Evolutionary conservation across 1,284 basidiomycete species (phyloP), one percentile per base, ranked within the genome.

Genomic region (Marasmius fiardii): DNA sequence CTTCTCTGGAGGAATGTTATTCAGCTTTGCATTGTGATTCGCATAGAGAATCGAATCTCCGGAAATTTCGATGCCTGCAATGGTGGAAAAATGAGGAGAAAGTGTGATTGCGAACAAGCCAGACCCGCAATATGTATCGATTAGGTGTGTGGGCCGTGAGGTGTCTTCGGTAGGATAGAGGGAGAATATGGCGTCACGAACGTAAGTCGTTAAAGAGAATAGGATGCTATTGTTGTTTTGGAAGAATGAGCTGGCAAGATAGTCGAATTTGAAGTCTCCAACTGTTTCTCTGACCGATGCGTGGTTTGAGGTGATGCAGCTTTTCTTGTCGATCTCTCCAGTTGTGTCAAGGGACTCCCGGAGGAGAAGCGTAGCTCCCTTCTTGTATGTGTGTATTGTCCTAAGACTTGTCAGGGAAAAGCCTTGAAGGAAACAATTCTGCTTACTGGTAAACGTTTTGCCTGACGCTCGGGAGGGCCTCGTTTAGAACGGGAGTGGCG

Each of bases 161-260:
- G 62, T 58, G 18, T 57, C 58, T 28, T 51, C 57, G 39, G 50
- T 54, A 50, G 52, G 59, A 51, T 67, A 59, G 12, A 71, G 54
- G 8, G 74, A 76, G 66, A 90, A 85, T 64, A 94, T 86, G 47
- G 88, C 84, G 41, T 87, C 79, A 54, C 82, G 81, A 55, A 97
- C 92, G 71, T 95, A 94, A 57, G 82, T 71, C 7, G 93, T 90
- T 50, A 99, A 81, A 0, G 91, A 85, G 7, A 87, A 78, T 16
- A 99, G 84, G 53, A 98, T 92, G 18, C 90, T 87, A 68, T 96
- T 96, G 78, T 99, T 99, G 79, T 98, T 98, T 70, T 99, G 96
- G 81, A 98, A 98, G 77, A 98, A 98, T 4, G 89, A 88, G 43
- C 89, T 87, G 1, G 92, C 94, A 11, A 83, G 84, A 70, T 95